Evolutionary conservation across 352 stramenopile species (phyloP), one percentile per base, ranked within the genome.

Genomic region (Hyaloperonospora brassicae): DNA sequence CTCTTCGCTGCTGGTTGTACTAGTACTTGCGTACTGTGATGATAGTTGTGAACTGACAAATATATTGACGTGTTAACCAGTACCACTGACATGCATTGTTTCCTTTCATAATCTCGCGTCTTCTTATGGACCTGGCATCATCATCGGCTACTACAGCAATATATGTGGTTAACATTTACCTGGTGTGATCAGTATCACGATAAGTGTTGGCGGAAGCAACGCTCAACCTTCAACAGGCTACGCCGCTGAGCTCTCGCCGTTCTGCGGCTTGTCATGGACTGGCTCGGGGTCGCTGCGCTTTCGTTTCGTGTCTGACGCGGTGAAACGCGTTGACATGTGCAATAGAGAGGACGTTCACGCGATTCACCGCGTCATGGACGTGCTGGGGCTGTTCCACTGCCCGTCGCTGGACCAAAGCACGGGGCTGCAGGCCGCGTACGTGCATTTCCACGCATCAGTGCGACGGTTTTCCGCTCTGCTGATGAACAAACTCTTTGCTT

Each of bases 401-500:
- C 81, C 79, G 25, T 75, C 78, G 27, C 82, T 84, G 39, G 70
- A 69, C 25, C 70, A 68, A 17, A 39, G 45, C 17, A 54, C 50
- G 8, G 64, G 64, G 5, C 53, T 93, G 45, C 43, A 62, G 17
- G 66, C 72, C 34, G 82, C 81, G 1, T 81, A 86, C 61, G 58
- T 68, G 25, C 70, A 89, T 55, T 93, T 91, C 44, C 67, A 76
- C 52, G 64, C 76, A 43, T 83, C 76, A 23, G 72, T 87, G 48
- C 61, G 64, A 35, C 77, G 76, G 12, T 89, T 90, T 40, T 73
- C 73, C 0, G 73, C 69, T n/a, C n/a, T n/a, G n/a, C n/a, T n/a
- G n/a, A n/a, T 92, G 45, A 74, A 87, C 17, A 87, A 88, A 47
- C 85, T 82, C 52, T 92, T 90, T 64, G 81, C 79, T 24, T 93